phyloP scores from a whole-genome alignment of 768 basidiomycete species.

The Boletellus sp. region DNA sequence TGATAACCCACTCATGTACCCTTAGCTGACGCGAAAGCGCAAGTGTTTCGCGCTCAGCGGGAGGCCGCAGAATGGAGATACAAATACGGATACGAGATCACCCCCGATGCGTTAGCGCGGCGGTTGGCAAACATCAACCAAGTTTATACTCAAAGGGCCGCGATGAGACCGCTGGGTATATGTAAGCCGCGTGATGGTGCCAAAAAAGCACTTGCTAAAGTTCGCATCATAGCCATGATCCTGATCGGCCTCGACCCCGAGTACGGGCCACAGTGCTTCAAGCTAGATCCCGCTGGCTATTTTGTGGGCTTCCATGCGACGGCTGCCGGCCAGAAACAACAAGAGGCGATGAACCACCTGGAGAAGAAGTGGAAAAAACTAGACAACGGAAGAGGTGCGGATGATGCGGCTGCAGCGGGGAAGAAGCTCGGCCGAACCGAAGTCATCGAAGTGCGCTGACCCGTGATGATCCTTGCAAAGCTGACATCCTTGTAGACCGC shows the following conservation, averaged over 20 bases:
- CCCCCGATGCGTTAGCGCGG: slow-evolving; percentile 92
- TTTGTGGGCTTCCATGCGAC: slow-evolving; percentile 99
- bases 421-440: slow-evolving; percentile 67
- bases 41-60: slow-evolving; percentile 77
- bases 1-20: slow-evolving; percentile 1
- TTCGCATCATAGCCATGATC: slow-evolving; percentile 72
- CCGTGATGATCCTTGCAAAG: background rate
- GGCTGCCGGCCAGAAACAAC: slow-evolving; percentile 93
- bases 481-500: slow-evolving; percentile 58
- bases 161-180: slow-evolving; percentile 94
- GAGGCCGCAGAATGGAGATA: slow-evolving; percentile 94
- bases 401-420: slow-evolving; percentile 74
- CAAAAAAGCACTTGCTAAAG: background rate
- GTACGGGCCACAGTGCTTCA: slow-evolving; percentile 94
- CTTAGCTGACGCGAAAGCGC: slow-evolving; percentile 86
- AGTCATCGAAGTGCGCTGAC: slow-evolving; percentile 78
- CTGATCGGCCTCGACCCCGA: slow-evolving; percentile 90
- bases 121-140: slow-evolving; percentile 97
- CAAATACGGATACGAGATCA: slow-evolving; percentile 98
- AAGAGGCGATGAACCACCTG: slow-evolving; percentile 96
- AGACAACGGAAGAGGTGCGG: slow-evolving; percentile 71
- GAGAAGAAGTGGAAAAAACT: slow-evolving; percentile 99
- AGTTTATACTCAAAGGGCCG: slow-evolving; percentile 96
- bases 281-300: slow-evolving; percentile 97
- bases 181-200: slow-evolving; percentile 48